Conservation (phyloP, 495 filamentous ascomycete species). For the Penicillium soppii region DNA sequence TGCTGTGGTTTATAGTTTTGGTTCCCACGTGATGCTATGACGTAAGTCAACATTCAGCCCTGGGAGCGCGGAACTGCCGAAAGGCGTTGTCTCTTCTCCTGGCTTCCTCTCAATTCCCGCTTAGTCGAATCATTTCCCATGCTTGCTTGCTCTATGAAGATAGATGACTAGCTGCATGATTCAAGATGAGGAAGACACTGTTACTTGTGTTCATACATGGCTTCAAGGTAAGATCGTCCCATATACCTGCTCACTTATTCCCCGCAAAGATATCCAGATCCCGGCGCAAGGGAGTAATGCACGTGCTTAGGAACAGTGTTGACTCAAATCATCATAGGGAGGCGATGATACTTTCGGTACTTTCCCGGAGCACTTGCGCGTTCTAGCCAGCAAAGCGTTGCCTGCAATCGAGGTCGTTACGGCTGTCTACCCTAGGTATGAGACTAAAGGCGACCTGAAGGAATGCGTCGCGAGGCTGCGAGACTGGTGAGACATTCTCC, state of each 20-base stretch:
- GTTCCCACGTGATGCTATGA: slow-evolving; percentile 1
- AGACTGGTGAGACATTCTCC: slow-evolving; percentile 64
- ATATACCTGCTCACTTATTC: neutral
- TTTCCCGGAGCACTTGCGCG: slow-evolving; percentile 73
- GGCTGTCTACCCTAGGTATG: slow-evolving; percentile 83
- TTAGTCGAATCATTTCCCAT: neutral
- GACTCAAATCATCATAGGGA: slow-evolving; percentile 55
- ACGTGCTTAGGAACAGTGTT: neutral
- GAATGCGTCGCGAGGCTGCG: slow-evolving; percentile 78
- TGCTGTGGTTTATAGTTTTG: neutral
- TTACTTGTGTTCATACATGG: slow-evolving; percentile 94
- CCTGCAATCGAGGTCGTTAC: slow-evolving; percentile 70
- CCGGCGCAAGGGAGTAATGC: neutral
- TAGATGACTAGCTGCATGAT: neutral
- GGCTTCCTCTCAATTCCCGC: neutral
- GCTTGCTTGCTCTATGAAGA: neutral
- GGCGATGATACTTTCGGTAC: slow-evolving; percentile 82
- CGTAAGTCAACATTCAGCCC: neutral
- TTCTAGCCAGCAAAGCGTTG: slow-evolving; percentile 65
- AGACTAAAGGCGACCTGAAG: slow-evolving; percentile 83
- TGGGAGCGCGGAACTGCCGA: neutral
- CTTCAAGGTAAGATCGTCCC: slow-evolving; percentile 72
- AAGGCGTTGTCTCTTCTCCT: neutral
- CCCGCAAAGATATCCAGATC: slow-evolving; percentile 9
- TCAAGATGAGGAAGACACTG: slow-evolving; percentile 79